Evolutionary conservation across 108 stramenopile genomes (phyloP).

Genomic region (Cyclotella baltica): DNA sequence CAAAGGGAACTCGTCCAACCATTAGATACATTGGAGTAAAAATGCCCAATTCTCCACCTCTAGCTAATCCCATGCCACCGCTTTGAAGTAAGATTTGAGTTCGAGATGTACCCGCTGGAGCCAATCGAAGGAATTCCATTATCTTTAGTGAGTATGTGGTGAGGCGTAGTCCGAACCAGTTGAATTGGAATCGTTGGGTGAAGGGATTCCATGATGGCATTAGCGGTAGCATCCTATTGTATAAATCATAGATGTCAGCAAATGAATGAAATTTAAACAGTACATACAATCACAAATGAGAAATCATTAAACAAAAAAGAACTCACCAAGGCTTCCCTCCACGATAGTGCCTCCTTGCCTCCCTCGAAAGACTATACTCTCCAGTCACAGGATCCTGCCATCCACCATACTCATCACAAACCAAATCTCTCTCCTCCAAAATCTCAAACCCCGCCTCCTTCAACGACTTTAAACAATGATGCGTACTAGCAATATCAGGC

Average conservation of each 20-base stretch:
- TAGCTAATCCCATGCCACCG: slow-evolving; percentile 80
- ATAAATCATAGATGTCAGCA: slow-evolving; percentile 19
- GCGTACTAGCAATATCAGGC: slow-evolving; percentile 78
- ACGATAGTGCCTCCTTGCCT: slow-evolving; percentile 19
- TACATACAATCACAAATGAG: not conserved
- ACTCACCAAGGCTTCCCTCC: slow-evolving; percentile 44
- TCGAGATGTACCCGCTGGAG: slow-evolving; percentile 85
- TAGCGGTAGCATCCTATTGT: slow-evolving; percentile 85
- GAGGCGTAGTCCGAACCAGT: slow-evolving; percentile 73
- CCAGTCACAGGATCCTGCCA: slow-evolving; percentile 42
- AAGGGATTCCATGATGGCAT: slow-evolving; percentile 88
- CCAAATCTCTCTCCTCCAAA: slow-evolving; percentile 76
- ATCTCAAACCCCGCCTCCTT: slow-evolving; percentile 82
- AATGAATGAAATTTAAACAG: not conserved
- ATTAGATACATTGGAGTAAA: slow-evolving; percentile 93
- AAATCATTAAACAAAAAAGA: not conserved
- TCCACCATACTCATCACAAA: slow-evolving; percentile 58
- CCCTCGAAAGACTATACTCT: slow-evolving; percentile 45
- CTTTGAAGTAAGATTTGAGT: slow-evolving; percentile 89
- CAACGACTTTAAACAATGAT: slow-evolving; percentile 72
- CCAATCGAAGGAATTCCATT: slow-evolving; percentile 73
- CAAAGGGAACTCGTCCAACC: slow-evolving; percentile 60
- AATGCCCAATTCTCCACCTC: slow-evolving; percentile 72
- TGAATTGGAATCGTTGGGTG: slow-evolving; percentile 92
- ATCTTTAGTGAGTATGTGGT: slow-evolving; percentile 69